Base-by-base conservation (phyloP, 352 stramenopile genomes). In the Pythium chondricola region DNA sequence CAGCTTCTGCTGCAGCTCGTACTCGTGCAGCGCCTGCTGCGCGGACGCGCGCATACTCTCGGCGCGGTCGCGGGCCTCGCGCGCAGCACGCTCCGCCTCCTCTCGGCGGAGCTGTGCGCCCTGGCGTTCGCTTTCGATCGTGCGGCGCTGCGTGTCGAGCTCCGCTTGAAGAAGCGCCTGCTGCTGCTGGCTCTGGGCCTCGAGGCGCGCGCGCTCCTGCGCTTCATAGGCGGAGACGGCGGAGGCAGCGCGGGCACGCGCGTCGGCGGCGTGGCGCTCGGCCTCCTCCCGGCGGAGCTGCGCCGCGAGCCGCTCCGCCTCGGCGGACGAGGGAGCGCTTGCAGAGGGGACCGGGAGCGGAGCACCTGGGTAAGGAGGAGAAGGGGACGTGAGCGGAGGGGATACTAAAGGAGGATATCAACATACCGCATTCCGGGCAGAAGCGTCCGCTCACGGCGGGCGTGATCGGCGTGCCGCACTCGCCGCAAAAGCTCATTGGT, bases 401-500 rank as follows among this genome's bases (percentile, higher is more conserved):
- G 16, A n/a, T n/a, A n/a, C n/a, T n/a, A n/a, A n/a, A 33, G 39
- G 47, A 31, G 55, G 6, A 32, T n/a, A 13, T 38, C 17, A 40
- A 67, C 71, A 43, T 43, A 80, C 80, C 77, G 61, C 81, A 93
- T 48, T 90, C 74, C 20, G 81, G 75, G 33, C 81, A 93, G 61
- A 88, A 90, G 52, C 67, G 63, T 4, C 67, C 69, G 20, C 69
- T 70, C 29, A 75, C 63, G 47, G 86, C 74, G 9, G 67, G 63
- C 16, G 74, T 54, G 47, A 86, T 52, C 47, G 73, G 67, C 3
- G 73, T 74, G 59, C 81, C 81, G 56, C 81, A 93, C 57, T 90
- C 78, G 56, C 81, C 81, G 56, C 81, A 93, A 62, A 93, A 93
- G 45, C 73, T 75, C 81, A 93, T 93, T 47, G 14, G n/a, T n/a